phyloP scores from a whole-genome alignment of 352 stramenopile genomes.

The Phytopythium sindhum region DNA sequence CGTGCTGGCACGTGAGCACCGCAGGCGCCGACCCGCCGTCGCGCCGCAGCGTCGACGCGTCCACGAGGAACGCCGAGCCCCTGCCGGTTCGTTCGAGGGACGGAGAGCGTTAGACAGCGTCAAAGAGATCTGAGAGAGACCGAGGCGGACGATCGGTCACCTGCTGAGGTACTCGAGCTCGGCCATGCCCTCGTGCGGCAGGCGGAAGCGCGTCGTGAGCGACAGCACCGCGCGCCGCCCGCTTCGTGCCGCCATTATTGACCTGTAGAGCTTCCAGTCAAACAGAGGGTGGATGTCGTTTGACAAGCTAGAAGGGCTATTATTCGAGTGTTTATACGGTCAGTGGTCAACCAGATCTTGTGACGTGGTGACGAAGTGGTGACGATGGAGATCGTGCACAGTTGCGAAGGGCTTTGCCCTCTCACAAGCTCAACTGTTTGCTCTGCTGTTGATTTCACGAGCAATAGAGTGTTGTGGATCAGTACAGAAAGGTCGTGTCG shows the following conservation, averaged over 20 bases:
- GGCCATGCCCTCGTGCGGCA: conserved; percentile 76
- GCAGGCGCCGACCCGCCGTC: neutral
- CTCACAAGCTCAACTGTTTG: too few relatives aligned
- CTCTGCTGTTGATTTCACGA: too few relatives aligned
- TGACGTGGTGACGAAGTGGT: too few relatives aligned
- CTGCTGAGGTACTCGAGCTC: conserved; percentile 74
- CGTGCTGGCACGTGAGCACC: conserved; percentile 77
- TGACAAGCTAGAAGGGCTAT: neutral
- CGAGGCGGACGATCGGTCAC: conserved; percentile 12
- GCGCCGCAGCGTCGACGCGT: conserved; percentile 16
- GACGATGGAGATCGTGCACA: too few relatives aligned
- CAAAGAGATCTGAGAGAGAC: neutral
- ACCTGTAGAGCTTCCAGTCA: too few relatives aligned
- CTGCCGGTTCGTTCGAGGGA: conserved; percentile 12
- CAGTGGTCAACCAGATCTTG: too few relatives aligned
- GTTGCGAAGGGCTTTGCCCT: too few relatives aligned
- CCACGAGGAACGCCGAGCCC: conserved; percentile 62
- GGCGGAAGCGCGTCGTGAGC: conserved; percentile 74
- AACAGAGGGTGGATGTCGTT: neutral
- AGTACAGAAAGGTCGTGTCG: too few relatives aligned
- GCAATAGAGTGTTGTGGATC: too few relatives aligned
- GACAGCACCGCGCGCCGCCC: conserved; percentile 53
- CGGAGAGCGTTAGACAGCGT: neutral
- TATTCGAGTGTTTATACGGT: neutral
- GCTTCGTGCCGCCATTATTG: conserved; percentile 11